Conservation (phyloP, 768 basidiomycete species). For the Steccherinum ochraceum region DNA sequence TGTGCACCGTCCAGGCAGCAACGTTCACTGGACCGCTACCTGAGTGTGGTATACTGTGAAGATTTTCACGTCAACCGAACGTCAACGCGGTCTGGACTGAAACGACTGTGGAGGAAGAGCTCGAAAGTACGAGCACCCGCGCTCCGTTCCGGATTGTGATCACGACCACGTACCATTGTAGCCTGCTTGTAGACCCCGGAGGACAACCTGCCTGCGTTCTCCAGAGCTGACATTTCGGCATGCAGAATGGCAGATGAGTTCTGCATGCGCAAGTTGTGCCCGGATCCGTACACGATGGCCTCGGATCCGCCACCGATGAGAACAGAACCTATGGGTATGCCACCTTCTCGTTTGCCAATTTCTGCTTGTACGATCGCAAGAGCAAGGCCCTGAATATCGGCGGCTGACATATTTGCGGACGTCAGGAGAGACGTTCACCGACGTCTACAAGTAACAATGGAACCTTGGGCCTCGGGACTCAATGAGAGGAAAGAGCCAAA, state of each 20-base stretch:
- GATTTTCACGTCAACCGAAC: too few relatives aligned
- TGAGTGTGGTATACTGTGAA: slow-evolving; percentile 33
- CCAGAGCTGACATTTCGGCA: slow-evolving; percentile 43
- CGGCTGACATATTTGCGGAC: not conserved
- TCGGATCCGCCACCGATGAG: slow-evolving; percentile 25
- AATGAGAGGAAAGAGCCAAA: not conserved
- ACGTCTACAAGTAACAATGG: too few relatives aligned
- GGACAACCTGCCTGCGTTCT: slow-evolving; percentile 45
- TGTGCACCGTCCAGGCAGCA: too few relatives aligned
- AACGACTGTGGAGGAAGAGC: too few relatives aligned
- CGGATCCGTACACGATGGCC: slow-evolving; percentile 31
- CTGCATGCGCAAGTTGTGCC: slow-evolving; percentile 41
- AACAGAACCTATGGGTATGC: slow-evolving; percentile 58
- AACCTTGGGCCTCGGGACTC: too few relatives aligned
- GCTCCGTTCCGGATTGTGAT: too few relatives aligned
- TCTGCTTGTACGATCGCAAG: not conserved
- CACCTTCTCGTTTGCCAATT: slow-evolving; percentile 32
- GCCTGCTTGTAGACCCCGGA: slow-evolving; percentile 38
- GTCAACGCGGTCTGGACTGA: too few relatives aligned
- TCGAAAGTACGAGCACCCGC: too few relatives aligned
- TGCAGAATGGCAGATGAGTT: slow-evolving; percentile 36
- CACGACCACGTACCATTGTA: slow-evolving; percentile 51
- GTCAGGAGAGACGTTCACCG: too few relatives aligned
- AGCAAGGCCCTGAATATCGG: not conserved
- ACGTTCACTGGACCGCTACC: slow-evolving; percentile 19